Base-by-base conservation (phyloP, 352 stramenopile genomes). In the Phytophthora citricola region DNA sequence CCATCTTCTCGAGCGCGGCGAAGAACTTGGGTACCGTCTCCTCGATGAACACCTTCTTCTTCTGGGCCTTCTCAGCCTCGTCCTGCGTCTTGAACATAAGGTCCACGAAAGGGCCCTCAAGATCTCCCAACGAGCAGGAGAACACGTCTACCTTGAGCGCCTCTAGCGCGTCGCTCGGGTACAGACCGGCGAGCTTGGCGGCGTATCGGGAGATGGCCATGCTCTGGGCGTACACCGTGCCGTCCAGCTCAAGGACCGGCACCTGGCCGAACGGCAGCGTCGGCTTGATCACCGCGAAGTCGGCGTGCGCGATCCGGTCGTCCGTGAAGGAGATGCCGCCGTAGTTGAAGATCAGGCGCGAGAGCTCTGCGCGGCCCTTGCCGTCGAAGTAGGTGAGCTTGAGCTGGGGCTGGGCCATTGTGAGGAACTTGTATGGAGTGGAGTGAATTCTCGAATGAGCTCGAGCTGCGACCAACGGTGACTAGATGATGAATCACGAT, bases 321-420 rank as follows among this genome's bases (percentile, higher is more conserved):
- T 85, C 66, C 26, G 59, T 67, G 53, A 87, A 87, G 12, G 53
- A 12, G 39, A 89, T 24, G 38, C 40, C 50, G n/a, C 69, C 77
- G 57, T 75, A 84, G 24, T 57, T 40, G 61, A 88, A 66, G 38
- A 73, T 36, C n/a, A 93, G 58, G 15, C 87, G 82, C 17, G 77
- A 17, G 22, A 84, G 34, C 71, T 93, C 84, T 4, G 50, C 86
- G 31, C 73, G 76, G 14, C 59, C 84, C 15, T 66, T 48, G 40
- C 61, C 22, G 48, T 87, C 58, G 47, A 93, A 91, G 76, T 92
- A 94, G 17, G 68, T 84, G 24, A 93, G 59, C 66, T 85, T 86
- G 51, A 90, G 31, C 27, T 71, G 46, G 9, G 56, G 56, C 41
- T 71, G 62, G 36, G 36, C 43, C 62, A 69, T 78, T 12, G 59